A percentile compares a stretch with the other conserved stretches of the same genome.
These are phyloP conservation scores for Auricularia cornea DNA, from an alignment of 768 basidiomycete genomes.

Conservation along the genomic window DNA sequence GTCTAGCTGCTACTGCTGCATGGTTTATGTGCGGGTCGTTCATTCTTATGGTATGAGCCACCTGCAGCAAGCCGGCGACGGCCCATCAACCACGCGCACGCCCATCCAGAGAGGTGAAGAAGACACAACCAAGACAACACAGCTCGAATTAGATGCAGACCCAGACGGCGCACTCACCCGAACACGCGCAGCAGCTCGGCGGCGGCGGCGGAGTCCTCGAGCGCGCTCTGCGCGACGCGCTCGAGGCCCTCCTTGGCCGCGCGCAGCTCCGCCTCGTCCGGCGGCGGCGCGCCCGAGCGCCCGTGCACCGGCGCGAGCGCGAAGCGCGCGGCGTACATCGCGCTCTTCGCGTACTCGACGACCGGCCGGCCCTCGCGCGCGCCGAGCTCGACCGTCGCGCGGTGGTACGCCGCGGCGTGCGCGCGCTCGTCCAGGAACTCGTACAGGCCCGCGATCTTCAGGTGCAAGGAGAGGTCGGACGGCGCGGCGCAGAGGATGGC, in stretches of 20 bases:
- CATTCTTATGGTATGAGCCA: no score
- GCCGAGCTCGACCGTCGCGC: constrained; percentile 67
- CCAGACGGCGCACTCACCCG: no score
- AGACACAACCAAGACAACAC: no score
- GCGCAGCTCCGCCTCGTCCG: constrained; percentile 47
- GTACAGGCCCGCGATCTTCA: constrained; percentile 68
- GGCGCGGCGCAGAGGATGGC: constrained; percentile 77
- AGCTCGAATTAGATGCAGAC: no score
- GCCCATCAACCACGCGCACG: no score
- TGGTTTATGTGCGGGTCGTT: no score
- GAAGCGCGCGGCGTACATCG: constrained; percentile 74
- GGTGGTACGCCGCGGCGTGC: constrained; percentile 73
- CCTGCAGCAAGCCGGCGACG: no score
- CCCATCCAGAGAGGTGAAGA: no score
- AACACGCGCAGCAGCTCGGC: constrained; percentile 47
- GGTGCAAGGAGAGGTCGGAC: constrained; percentile 61
- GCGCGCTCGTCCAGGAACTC: constrained; percentile 54
- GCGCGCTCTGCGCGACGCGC: constrained; percentile 66
- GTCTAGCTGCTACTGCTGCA: no score
- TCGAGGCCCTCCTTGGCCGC: constrained; percentile 70
- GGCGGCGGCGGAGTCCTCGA: constrained; percentile 70
- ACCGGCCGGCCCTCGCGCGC: constrained; percentile 55
- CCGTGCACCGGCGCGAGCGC: constrained; percentile 34
- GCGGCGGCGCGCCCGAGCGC: constrained; percentile 25
- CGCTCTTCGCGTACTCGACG: constrained; percentile 76